These are phyloP conservation scores for Solanum hybrid DNA, from an alignment of 305 asterid genomes.

Conservation along the genomic window DNA sequence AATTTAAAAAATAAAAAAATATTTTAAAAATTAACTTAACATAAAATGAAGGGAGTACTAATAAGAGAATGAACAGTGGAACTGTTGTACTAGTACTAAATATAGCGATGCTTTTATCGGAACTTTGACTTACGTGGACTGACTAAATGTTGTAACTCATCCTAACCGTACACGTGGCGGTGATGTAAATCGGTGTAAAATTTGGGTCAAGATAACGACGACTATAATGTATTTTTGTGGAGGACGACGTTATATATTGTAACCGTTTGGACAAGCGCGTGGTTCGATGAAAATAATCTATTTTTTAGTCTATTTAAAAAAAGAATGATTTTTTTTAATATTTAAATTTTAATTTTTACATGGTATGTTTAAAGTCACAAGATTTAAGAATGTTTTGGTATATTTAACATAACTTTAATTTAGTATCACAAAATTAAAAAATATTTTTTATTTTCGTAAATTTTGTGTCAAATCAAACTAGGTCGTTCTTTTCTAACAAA, in stretches of 20 bases:
- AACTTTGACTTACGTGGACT: not conserved
- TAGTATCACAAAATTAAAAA: too few relatives aligned
- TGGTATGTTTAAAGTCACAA: fast-evolving
- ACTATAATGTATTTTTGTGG: not conserved
- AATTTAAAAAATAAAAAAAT: too few relatives aligned
- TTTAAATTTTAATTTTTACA: too few relatives aligned
- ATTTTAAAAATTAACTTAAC: too few relatives aligned
- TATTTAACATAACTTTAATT: too few relatives aligned
- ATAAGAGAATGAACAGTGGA: not conserved
- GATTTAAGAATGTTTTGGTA: too few relatives aligned
- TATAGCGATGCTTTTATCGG: not conserved
- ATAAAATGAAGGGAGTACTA: too few relatives aligned
- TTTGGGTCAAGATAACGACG: not conserved
- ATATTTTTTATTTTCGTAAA: too few relatives aligned
- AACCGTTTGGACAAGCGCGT: not conserved
- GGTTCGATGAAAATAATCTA: not conserved
- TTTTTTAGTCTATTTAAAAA: not conserved
- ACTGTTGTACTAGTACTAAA: not conserved
- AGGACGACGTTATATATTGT: not conserved
- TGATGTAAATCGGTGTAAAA: not conserved
- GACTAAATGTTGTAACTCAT: not conserved
- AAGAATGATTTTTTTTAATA: too few relatives aligned
- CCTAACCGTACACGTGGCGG: not conserved
- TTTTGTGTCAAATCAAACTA: not conserved
- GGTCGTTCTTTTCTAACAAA: too few relatives aligned